Evolutionary conservation across 1,284 basidiomycete species (phyloP), one percentile per base, ranked within the genome.

Genomic region (Neonothopanus nambi): DNA sequence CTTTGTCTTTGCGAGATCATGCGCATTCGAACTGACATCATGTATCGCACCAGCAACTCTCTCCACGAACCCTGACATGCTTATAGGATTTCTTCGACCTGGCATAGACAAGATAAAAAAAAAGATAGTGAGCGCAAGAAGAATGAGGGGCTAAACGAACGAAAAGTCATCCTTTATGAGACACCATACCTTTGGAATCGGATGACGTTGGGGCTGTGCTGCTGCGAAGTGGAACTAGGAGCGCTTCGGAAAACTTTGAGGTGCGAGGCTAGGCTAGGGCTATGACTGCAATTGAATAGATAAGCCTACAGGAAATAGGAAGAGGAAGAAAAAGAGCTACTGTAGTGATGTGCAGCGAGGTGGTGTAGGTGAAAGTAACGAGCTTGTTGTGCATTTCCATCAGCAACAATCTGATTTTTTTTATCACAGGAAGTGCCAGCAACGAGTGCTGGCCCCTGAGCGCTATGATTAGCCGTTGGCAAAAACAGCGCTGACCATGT

Each of bases 51-150:
- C 56, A 18, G 61, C 59, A 5, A 77, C 65, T 28, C 64, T 65
- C n/a, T 71, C 69, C 13, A 72, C 61, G 21, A 78, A 63, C 17
- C 64, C 61, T 6, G 72, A 69, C 53, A 75, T 66, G 51, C 69
- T 75, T 52, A 73, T 54, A 1, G 67, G 70, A 52, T 69, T 74
- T 7, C 67, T 66, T 44, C 61, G 64, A 52, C 63, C 63, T 54
- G 51, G 46, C 56, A 54, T 57, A 5, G 24, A 26, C 3, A 23
- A 43, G 39, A 20, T 5, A 39, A 23, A 18, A 18, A 21, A 40
- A 17, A 39, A 26, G 52, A 36, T 7, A 21, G 23, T 21, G 28
- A 42, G 8, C n/a, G 38, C 9, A 24, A 24, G 33, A 24, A 36
- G 35, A n/a, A n/a, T n/a, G n/a, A n/a, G n/a, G n/a, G n/a, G n/a